These are phyloP conservation scores for Earliella scabrosa DNA, from an alignment of 1,284 basidiomycete species.

Conservation along the genomic window DNA sequence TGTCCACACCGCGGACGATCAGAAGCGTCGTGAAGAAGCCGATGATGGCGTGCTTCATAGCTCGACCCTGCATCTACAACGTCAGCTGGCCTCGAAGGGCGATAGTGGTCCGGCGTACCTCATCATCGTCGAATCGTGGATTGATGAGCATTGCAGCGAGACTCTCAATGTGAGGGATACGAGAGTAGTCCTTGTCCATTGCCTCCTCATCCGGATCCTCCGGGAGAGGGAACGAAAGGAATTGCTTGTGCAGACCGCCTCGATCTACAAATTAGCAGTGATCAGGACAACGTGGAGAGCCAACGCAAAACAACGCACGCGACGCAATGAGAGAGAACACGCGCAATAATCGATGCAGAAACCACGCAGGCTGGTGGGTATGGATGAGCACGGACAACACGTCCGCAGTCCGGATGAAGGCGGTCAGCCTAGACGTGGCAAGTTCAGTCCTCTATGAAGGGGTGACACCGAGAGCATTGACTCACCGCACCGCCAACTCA, in stretches of 20 bases:
- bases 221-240: conserved; percentile 39
- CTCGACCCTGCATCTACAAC: conserved; percentile 37
- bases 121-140: conserved; percentile 39
- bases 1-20: conserved; percentile 50
- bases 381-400: conserved; percentile 55
- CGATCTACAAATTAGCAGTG: conserved; percentile 32
- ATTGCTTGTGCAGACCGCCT: conserved; percentile 42
- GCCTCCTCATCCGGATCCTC: conserved; percentile 12
- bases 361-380: conserved; percentile 50
- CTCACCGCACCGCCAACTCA: conserved; percentile 49
- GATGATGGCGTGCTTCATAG: conserved; percentile 53
- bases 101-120: conserved; percentile 42
- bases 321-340: conserved; percentile 59
- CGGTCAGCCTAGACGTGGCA: conserved; percentile 41
- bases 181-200: conserved; percentile 32
- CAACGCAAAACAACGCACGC: conserved; percentile 27
- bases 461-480: neutral
- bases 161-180: conserved; percentile 54
- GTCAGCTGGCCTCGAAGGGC: neutral
- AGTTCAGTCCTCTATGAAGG: neutral
- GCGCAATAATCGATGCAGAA: conserved; percentile 50
- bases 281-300: no score
- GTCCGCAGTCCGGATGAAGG: conserved; percentile 42
- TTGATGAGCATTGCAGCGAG: conserved; percentile 58
- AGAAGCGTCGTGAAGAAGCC: conserved; percentile 61